A percentile compares a stretch with the other conserved stretches of the same genome.
phyloP scores from a whole-genome alignment of 768 basidiomycete species.

The Xerocomus spinulosus region DNA sequence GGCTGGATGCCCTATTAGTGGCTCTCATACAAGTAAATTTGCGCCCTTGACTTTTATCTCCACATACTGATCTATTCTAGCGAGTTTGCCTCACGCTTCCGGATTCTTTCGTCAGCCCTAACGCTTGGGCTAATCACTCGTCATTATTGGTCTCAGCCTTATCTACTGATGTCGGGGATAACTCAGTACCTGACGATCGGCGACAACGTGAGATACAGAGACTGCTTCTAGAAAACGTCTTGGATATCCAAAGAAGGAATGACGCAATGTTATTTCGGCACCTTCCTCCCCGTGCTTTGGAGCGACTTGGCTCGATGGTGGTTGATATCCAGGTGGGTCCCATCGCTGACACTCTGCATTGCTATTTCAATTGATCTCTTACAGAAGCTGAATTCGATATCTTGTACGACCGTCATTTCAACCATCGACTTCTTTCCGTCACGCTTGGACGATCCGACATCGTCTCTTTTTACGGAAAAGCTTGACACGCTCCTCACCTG shows the following conservation, averaged over 20 bases:
- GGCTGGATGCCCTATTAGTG: conserved; percentile 50
- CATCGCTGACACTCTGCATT: background rate
- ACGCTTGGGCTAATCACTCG: conserved; percentile 57
- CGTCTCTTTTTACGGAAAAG: conserved; percentile 54
- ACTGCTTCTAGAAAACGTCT: conserved; percentile 52
- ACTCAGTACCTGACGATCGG: conserved; percentile 13
- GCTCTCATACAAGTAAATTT: conserved; percentile 56
- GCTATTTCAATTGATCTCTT: background rate
- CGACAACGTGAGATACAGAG: conserved; percentile 43
- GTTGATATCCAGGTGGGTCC: conserved; percentile 43
- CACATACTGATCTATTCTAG: conserved; percentile 35
- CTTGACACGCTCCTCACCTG: conserved; percentile 74
- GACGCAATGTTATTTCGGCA: conserved; percentile 75
- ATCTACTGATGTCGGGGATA: conserved; percentile 36
- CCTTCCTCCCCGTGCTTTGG: conserved; percentile 57
- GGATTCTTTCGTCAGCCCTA: conserved; percentile 71
- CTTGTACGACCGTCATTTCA: conserved; percentile 56
- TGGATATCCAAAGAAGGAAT: conserved; percentile 72
- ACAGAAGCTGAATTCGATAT: conserved; percentile 76
- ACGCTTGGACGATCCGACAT: conserved; percentile 31
- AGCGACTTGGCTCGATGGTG: conserved; percentile 58
- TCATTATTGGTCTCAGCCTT: conserved; percentile 37
- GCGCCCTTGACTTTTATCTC: background rate
- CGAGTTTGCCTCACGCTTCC: conserved; percentile 66
- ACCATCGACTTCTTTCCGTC: conserved; percentile 55